A percentile compares a stretch with the other conserved stretches of the same genome.
These are phyloP conservation scores for Westerdykella ornata DNA, from an alignment of 2,329 filamentous ascomycete species.

Conservation along the genomic window DNA sequence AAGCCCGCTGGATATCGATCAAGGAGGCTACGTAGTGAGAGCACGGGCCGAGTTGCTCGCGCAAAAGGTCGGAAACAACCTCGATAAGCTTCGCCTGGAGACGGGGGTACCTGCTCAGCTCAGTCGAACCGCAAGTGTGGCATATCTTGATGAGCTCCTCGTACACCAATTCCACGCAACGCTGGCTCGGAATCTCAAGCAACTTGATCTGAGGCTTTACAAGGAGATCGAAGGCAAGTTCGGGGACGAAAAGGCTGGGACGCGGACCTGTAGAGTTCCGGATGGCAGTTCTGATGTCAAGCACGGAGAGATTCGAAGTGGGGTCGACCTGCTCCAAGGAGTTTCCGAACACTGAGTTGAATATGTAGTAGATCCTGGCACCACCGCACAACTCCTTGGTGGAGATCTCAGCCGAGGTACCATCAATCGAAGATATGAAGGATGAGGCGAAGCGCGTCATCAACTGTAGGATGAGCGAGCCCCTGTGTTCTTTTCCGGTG, in stretches of 20 bases:
- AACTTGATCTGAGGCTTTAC: conserved; percentile 99
- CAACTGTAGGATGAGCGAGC: conserved; percentile 87
- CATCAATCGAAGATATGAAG: conserved; percentile 97
- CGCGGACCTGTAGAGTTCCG: conserved; percentile 95
- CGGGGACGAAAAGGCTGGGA: conserved; percentile 92
- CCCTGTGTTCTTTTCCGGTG: conserved; percentile 91
- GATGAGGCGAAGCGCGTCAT: conserved; percentile 98
- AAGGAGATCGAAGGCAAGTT: conserved; percentile 93
- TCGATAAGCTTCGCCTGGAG: conserved; percentile 96
- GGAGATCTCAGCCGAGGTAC: conserved; percentile 96
- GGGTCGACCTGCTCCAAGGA: conserved; percentile 94
- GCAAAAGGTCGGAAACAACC: conserved; percentile 89
- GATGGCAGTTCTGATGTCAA: conserved; percentile 94
- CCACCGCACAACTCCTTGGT: conserved; percentile 96
- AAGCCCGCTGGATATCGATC: conserved; percentile 93
- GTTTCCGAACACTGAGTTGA: conserved; percentile 97
- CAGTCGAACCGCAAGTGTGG: conserved; percentile 93
- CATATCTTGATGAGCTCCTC: conserved; percentile 99
- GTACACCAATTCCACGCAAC: conserved; percentile 96
- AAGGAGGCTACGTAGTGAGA: conserved; percentile 91
- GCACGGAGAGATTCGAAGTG: conserved; percentile 85
- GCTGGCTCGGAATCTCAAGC: conserved; percentile 86
- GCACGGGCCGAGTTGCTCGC: conserved; percentile 83
- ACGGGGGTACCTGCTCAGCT: conserved; percentile 84
- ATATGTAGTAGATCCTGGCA: conserved; percentile 96